These are phyloP conservation scores for Scytalidium sp. DNA, from an alignment of 2,329 filamentous ascomycete species.

Conservation along the genomic window DNA sequence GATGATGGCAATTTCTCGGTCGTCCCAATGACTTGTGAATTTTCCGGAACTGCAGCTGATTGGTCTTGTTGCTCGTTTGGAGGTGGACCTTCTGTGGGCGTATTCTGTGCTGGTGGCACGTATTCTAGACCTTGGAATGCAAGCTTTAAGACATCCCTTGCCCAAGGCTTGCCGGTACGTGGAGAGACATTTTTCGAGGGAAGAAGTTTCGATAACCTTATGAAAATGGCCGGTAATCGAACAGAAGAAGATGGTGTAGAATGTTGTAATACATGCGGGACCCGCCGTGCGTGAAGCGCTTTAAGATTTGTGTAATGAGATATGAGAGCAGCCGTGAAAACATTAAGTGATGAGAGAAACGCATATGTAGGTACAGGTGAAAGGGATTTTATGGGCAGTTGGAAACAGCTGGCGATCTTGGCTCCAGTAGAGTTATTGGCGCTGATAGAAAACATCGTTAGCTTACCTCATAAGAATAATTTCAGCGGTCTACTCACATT, in stretches of 20 bases:
- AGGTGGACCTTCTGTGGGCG: neutral
- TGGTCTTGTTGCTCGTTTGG: neutral
- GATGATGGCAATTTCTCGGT: neutral
- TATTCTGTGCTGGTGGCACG: neutral
- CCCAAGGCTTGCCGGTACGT: constrained; percentile 43
- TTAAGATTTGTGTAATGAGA: constrained; percentile 34
- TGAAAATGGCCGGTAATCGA: constrained; percentile 24
- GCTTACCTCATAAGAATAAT: constrained; percentile 26
- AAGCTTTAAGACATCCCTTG: constrained; percentile 55
- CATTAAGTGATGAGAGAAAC: constrained; percentile 31
- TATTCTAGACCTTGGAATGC: constrained; percentile 41
- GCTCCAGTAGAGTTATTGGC: constrained; percentile 8
- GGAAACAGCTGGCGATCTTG: constrained; percentile 18
- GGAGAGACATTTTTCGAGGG: constrained; percentile 17
- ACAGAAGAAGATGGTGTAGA: constrained; percentile 17
- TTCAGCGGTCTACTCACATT: constrained; percentile 37
- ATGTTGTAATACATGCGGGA: constrained; percentile 22
- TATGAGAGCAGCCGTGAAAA: constrained; percentile 33
- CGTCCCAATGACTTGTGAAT: neutral
- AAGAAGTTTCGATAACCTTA: constrained; percentile 23
- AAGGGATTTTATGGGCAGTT: constrained; percentile 21
- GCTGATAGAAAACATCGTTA: constrained; percentile 11
- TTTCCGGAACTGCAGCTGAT: neutral
- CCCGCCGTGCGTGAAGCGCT: constrained; percentile 24
- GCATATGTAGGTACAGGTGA: constrained; percentile 25